phyloP scores from a whole-genome alignment of 371 early-diverging fungal genomes.

The Dichotomocladium elegans region DNA sequence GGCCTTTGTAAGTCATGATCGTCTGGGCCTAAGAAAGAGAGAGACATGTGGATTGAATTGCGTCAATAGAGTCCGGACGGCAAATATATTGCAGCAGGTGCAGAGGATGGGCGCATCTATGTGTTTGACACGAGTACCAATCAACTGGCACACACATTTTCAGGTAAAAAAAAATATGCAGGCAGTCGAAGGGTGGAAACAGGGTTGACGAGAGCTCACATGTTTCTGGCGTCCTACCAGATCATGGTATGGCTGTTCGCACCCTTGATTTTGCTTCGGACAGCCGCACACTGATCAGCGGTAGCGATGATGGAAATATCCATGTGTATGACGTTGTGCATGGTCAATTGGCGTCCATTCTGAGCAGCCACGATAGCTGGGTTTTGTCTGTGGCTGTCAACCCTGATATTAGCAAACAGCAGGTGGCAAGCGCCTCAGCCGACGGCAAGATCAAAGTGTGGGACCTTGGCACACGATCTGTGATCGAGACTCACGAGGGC shows the following conservation, averaged over 20 bases:
- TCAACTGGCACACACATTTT: slow-evolving; percentile 63
- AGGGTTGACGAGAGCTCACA: background rate
- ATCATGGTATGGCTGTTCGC: slow-evolving; percentile 75
- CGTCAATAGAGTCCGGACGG: slow-evolving; percentile 71
- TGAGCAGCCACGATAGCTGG: slow-evolving; percentile 78
- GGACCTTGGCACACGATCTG: slow-evolving; percentile 70
- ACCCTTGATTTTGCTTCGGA: slow-evolving; percentile 72
- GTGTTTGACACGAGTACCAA: slow-evolving; percentile 71
- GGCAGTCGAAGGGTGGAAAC: background rate
- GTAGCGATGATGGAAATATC: slow-evolving; percentile 79
- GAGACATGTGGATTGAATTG: background rate
- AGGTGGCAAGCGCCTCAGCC: slow-evolving; percentile 69
- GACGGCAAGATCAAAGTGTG: slow-evolving; percentile 82
- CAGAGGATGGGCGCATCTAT: slow-evolving; percentile 73
- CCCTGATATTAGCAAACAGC: slow-evolving; percentile 63
- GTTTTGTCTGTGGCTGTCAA: slow-evolving; percentile 66
- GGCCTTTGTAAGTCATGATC: slow-evolving; percentile 61
- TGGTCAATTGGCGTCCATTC: slow-evolving; percentile 68
- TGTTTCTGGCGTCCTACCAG: no score
- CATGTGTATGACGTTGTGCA: slow-evolving; percentile 82
- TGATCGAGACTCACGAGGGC: slow-evolving; percentile 76
- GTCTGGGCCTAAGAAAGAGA: background rate
- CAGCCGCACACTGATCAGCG: slow-evolving; percentile 66
- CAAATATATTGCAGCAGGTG: slow-evolving; percentile 69
- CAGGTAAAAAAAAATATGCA: slow-evolving; percentile 34